Evolutionary conservation across 495 filamentous ascomycete species (phyloP).

Genomic region (Aspergillus nanangensis): DNA sequence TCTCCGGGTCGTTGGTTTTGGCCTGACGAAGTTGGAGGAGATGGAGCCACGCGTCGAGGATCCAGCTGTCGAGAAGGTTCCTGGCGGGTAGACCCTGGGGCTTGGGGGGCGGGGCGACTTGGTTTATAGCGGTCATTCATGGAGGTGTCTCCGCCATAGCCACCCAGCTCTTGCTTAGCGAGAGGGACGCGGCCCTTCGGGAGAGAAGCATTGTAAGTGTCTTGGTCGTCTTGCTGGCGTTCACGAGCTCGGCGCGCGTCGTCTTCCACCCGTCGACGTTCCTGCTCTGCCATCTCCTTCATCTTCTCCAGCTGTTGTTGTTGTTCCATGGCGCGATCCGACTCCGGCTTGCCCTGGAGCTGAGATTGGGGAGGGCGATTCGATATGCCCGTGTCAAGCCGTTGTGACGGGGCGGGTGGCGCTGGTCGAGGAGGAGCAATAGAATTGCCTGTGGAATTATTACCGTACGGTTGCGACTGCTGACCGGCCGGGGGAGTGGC

Average conservation of each 20-base stretch:
- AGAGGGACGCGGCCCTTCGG: slow-evolving; percentile 70
- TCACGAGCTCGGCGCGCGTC: slow-evolving; percentile 52
- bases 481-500: slow-evolving; percentile 51
- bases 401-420: slow-evolving; percentile 49
- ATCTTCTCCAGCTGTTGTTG: slow-evolving; percentile 42
- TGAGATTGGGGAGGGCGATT: slow-evolving; percentile 35
- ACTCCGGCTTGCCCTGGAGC: slow-evolving; percentile 25
- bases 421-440: slow-evolving; percentile 76
- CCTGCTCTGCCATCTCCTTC: slow-evolving; percentile 46
- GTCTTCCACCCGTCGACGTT: slow-evolving; percentile 48
- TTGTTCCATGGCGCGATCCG: slow-evolving; percentile 36
- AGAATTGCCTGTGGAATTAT: slow-evolving; percentile 51
- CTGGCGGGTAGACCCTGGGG: slow-evolving; percentile 42
- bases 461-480: slow-evolving; percentile 38
- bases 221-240: slow-evolving; percentile 66
- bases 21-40: slow-evolving; percentile 41
- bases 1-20: slow-evolving; percentile 23
- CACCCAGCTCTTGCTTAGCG: slow-evolving; percentile 85
- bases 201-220: slow-evolving; percentile 81
- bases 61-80: slow-evolving; percentile 41
- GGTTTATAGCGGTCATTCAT: slow-evolving; percentile 74
- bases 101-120: slow-evolving; percentile 56
- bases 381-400: slow-evolving; percentile 36
- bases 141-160: slow-evolving; percentile 51
- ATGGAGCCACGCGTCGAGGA: slow-evolving; percentile 54